These are phyloP conservation scores for Fusarium sp. DNA, from an alignment of 2,329 filamentous ascomycete species.

Conservation along the genomic window DNA sequence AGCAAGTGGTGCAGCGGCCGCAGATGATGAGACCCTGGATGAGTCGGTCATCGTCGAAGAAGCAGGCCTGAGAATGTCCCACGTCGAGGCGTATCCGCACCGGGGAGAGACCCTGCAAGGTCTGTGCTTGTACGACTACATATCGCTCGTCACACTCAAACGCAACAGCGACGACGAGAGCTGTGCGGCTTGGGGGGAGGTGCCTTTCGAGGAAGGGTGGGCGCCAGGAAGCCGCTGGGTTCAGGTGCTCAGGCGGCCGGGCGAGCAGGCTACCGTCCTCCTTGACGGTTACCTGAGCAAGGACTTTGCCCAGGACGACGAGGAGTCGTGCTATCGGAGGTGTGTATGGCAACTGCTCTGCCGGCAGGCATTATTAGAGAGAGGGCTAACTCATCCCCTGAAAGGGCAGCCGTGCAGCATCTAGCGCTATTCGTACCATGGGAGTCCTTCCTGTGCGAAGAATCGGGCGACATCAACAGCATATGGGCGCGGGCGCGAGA, in stretches of 20 bases:
- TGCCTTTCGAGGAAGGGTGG: not conserved
- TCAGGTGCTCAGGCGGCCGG: not conserved
- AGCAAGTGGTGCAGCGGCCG: not conserved
- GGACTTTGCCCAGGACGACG: too few relatives aligned
- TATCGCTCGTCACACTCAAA: not conserved
- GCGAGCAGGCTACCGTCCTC: too few relatives aligned
- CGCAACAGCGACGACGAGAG: not conserved
- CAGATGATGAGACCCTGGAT: not conserved
- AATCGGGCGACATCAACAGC: slow-evolving; percentile 11
- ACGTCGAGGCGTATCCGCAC: not conserved
- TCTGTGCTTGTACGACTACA: not conserved
- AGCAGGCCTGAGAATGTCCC: not conserved
- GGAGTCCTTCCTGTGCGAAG: slow-evolving; percentile 1
- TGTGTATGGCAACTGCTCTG: too few relatives aligned
- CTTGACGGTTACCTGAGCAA: too few relatives aligned
- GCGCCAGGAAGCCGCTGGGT: not conserved
- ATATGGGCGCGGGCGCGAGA: not conserved
- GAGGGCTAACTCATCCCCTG: too few relatives aligned
- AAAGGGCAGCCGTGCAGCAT: slow-evolving; percentile 11
- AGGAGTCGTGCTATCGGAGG: too few relatives aligned
- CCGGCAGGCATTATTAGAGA: too few relatives aligned
- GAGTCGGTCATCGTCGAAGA: not conserved
- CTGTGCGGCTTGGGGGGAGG: not conserved
- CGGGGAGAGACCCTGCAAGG: not conserved
- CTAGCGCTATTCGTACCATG: slow-evolving; percentile 21